Conservation (phyloP, 1,139 yeast genomes). For the Taphrina communis region DNA sequence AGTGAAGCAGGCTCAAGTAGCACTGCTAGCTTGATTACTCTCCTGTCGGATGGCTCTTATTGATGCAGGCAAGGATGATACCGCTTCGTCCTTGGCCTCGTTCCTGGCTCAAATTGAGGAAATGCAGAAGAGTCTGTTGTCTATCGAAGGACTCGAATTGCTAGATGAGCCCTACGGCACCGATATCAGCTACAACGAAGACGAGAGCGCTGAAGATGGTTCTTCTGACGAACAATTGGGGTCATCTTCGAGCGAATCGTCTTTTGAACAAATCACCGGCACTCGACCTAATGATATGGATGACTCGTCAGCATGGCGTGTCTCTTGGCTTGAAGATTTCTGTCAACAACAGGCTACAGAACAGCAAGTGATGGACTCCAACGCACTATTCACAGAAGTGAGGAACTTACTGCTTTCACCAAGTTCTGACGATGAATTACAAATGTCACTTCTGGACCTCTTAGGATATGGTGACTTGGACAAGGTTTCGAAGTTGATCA, state of each 20-base stretch:
- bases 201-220: background rate
- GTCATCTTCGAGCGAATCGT: conserved; percentile 1
- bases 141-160: too few species aligned
- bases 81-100: conserved; percentile 2
- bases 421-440: conserved; percentile 63
- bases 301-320: background rate
- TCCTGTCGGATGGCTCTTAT: too few species aligned
- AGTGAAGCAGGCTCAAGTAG: too few species aligned
- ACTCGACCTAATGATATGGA: background rate
- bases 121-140: conserved; percentile 6
- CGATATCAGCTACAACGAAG: conserved; percentile 10
- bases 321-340: conserved; percentile 24
- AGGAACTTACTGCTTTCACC: conserved; percentile 12
- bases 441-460: conserved; percentile 72
- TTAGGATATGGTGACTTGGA: conserved; percentile 87
- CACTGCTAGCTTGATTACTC: too few species aligned
- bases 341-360: conserved; percentile 21
- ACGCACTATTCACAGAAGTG: conserved; percentile 12
- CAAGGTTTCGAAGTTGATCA: conserved; percentile 69
- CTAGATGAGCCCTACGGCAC: conserved; percentile 3
- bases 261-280: conserved; percentile 2
- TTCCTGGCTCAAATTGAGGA: conserved; percentile 12
- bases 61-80: background rate
- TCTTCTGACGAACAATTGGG: background rate
- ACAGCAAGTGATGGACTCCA: conserved; percentile 23